Evolutionary conservation across 2,329 filamentous ascomycete genomes (phyloP), one percentile per base, ranked within the genome.

Genomic region (Monilinia fructicola): DNA sequence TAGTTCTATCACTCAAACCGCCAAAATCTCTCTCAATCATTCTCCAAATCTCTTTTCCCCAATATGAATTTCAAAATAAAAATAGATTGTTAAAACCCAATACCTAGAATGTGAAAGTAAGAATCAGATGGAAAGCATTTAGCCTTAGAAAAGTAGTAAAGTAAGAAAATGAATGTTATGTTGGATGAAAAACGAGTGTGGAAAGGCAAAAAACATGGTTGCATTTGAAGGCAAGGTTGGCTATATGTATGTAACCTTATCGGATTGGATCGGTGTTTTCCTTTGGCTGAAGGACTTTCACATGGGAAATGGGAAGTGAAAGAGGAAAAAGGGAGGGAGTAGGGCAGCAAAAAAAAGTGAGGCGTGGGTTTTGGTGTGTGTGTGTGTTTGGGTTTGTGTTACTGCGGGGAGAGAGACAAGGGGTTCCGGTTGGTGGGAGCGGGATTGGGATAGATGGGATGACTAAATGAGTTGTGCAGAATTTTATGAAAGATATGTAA

Each of bases 11-110:
- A 35, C 6, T 42, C 26, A 14, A 60, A 12, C 40, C 21, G 11
- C 42, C 53, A 1, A 40, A 59, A 21, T 46, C 42, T 16, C 54
- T 65, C 31, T 58, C 62, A 56, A 58, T 65, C 62, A 65, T 65
- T 50, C 53, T 58, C 40, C 38, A 10, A 35, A 26, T 23, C 42
- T 60, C 21, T 48, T 21, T 6, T 7, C 9, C 5, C 42, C 42
- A 14, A 38, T 35, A 48, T 11, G 35, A 31, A 35, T 35, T 35
- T 35, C 31, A 35, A 35, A 35, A 35, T 35, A 35, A 35, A 35
- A 35, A 35, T 35, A 7, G 5, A 35, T 7, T 7, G 9, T 35
- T 7, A 35, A 4, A 35, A 7, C 31, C 31, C 31, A 35, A 35
- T 35, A 35, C 31, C 31, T 35, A 35, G 31, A 35, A 35, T 35